Percentiles rank a stretch among this genome's conserved stretches.
phyloP scores from a whole-genome alignment of 306 rosid genomes.

The Luffa aegyptiaca region DNA sequence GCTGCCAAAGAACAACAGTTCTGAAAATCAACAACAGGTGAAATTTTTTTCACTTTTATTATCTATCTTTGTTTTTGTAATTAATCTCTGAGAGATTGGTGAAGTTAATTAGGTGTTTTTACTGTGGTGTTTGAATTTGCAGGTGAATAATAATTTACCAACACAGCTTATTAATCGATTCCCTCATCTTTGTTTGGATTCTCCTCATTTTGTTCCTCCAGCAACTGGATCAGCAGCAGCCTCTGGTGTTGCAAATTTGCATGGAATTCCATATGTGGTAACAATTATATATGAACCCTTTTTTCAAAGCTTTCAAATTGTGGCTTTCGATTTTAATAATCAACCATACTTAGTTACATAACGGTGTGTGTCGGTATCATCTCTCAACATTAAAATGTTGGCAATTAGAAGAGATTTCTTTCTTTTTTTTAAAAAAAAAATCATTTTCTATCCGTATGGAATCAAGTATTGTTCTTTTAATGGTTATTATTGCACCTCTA shows the following conservation, averaged over 20 bases:
- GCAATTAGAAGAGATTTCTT: too few species aligned
- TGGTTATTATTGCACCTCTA: background rate
- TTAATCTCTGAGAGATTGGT: background rate
- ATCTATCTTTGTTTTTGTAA: background rate
- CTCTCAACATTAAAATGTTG: too few species aligned
- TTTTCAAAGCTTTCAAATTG: background rate
- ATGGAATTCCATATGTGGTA: background rate
- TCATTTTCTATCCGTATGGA: too few species aligned
- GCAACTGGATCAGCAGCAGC: background rate
- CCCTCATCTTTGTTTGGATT: constrained; percentile 31
- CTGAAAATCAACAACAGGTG: constrained; percentile 2
- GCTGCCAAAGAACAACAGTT: background rate
- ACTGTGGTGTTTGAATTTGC: background rate
- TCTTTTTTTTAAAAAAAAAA: too few species aligned
- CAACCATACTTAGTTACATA: too few species aligned
- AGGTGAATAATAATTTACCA: constrained; percentile 3
- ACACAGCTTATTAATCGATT: constrained; percentile 21
- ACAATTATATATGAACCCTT: background rate
- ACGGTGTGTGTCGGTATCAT: too few species aligned
- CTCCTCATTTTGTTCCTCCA: constrained; percentile 8
- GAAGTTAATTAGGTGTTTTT: background rate
- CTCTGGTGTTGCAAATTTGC: background rate
- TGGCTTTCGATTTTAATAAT: too few species aligned
- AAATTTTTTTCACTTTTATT: background rate
- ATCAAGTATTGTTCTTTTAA: too few species aligned